Base-by-base conservation (phyloP, 2,329 filamentous ascomycete species). In the Fusarium burgessii region DNA sequence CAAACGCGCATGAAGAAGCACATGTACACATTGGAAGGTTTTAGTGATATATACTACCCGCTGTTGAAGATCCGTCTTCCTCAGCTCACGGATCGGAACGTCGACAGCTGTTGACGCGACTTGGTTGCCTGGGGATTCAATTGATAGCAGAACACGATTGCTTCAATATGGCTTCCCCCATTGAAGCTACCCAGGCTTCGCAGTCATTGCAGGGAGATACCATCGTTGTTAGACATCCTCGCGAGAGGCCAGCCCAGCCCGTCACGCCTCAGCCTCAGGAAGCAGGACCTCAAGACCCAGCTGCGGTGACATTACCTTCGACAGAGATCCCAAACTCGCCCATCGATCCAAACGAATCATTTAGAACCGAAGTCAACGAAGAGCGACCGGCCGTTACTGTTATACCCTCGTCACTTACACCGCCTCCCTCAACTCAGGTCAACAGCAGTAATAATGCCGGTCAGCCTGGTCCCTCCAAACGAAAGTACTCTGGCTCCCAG, bases 391-490 rank as follows among this genome's bases (percentile, higher is more conserved):
- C 77, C 20, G 76, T 82, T n/a, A 80, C 82, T 29, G 79, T 88
- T 52, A 88, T 89, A 60, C 86, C 87, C 7, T 89, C 87, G 4
- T 89, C 87, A 27, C 78, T 88, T 55, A 89, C 88, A 5, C 88
- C 87, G 6, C 88, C 87, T 27, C 87, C 87, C 0, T 88, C 86
- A 2, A 88, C 86, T 2, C 87, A 88, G 73, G 74, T 84, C 9
- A 81, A 80, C 18, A 80, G 78, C 33, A 75, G 74, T 52, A 58
- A 35, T 52, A 58, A 35, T 38, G 41, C 52, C 12, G 77, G 50
- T 43, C 69, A 70, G 29, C 67, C 68, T 17, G 73, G 68, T 23
- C 74, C 74, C 43, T 73, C 74, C 7, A 77, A 75, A 58, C 73
- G 77, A 13, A 69, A 73, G 17, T 79, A 78, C 45, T 82, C 82